Conservation (phyloP, 1,284 basidiomycete genomes). For the Leccinum angustisporum region DNA sequence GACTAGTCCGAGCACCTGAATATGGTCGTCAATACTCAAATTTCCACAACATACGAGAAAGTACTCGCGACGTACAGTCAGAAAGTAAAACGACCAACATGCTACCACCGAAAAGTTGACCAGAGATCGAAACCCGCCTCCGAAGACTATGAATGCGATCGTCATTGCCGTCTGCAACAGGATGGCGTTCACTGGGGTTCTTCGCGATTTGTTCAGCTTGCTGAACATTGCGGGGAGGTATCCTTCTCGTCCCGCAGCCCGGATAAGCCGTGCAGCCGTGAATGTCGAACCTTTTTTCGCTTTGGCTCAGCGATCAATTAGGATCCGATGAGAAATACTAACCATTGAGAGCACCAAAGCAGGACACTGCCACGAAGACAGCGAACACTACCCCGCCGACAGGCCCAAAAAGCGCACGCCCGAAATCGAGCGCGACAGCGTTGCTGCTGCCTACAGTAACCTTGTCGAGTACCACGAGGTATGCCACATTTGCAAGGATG, state of each 20-base stretch:
- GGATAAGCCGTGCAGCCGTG: conserved; percentile 84
- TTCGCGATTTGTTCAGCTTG: conserved; percentile 65
- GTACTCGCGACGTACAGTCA: conserved; percentile 62
- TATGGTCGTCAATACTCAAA: conserved; percentile 3
- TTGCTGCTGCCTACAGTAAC: conserved; percentile 76
- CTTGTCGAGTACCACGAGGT: conserved; percentile 92
- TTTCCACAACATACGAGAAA: not conserved
- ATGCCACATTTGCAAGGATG: conserved; percentile 82
- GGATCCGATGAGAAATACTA: conserved; percentile 11
- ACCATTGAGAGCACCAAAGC: conserved; percentile 91
- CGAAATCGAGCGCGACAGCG: conserved; percentile 95
- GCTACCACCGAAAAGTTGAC: conserved; percentile 89
- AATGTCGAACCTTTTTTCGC: conserved; percentile 60
- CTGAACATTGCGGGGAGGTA: conserved; percentile 86
- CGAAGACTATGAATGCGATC: conserved; percentile 75
- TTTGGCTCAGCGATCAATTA: conserved; percentile 9
- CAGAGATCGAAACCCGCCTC: conserved; percentile 84
- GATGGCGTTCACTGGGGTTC: conserved; percentile 86
- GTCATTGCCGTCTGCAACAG: conserved; percentile 76
- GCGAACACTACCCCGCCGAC: conserved; percentile 88
- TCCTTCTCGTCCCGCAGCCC: conserved; percentile 84
- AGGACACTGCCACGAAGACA: conserved; percentile 88
- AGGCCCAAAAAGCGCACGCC: conserved; percentile 81
- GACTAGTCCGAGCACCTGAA: conserved; percentile 81
- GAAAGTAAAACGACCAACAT: conserved; percentile 89